A percentile compares a stretch with the other conserved stretches of the same genome.
These are phyloP conservation scores for Chlorella sp. DNA, from an alignment of 139 green algal species.

Conservation along the genomic window DNA sequence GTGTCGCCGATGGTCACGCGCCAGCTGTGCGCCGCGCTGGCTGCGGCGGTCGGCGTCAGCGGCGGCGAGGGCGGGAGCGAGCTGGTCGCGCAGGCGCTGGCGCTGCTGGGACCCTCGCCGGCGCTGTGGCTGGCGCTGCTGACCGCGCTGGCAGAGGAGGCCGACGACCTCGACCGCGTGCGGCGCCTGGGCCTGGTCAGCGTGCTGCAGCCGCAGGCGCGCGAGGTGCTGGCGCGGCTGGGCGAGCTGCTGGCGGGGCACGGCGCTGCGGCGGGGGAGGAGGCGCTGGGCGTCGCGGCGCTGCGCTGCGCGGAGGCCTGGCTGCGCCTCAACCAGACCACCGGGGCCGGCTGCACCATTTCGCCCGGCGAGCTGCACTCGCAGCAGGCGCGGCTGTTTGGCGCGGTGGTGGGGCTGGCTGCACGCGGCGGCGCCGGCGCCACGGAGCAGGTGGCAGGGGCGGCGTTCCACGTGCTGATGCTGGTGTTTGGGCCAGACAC, in stretches of 20 bases:
- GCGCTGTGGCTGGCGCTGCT: conserved; percentile 38
- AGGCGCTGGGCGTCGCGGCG: background rate
- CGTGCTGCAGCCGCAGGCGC: conserved; percentile 14
- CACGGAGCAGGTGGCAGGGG: conserved; percentile 10
- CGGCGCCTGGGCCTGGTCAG: conserved; percentile 19
- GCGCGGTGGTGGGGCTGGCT: conserved; percentile 30
- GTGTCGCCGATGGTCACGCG: conserved; percentile 22
- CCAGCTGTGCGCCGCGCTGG: conserved; percentile 30
- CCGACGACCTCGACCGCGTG: conserved; percentile 33
- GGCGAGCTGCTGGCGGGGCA: conserved; percentile 5
- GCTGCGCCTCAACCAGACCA: conserved; percentile 37
- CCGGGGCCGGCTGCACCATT: conserved; percentile 23
- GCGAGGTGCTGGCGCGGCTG: conserved; percentile 24
- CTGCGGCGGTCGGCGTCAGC: background rate
- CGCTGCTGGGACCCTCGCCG: conserved; percentile 4
- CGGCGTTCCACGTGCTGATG: conserved; percentile 36
- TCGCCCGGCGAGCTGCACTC: conserved; percentile 28
- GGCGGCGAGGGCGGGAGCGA: conserved; percentile 12
- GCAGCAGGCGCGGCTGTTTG: conserved; percentile 31
- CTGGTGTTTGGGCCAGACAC: conserved; percentile 45
- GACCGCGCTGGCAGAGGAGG: conserved; percentile 46
- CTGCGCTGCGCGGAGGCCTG: conserved; percentile 45
- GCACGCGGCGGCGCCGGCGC: background rate
- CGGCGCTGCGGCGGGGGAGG: background rate
- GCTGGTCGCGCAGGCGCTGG: conserved; percentile 16